phyloP scores from a whole-genome alignment of 371 early-diverging fungal species.

The Saksenaea oblongispora region DNA sequence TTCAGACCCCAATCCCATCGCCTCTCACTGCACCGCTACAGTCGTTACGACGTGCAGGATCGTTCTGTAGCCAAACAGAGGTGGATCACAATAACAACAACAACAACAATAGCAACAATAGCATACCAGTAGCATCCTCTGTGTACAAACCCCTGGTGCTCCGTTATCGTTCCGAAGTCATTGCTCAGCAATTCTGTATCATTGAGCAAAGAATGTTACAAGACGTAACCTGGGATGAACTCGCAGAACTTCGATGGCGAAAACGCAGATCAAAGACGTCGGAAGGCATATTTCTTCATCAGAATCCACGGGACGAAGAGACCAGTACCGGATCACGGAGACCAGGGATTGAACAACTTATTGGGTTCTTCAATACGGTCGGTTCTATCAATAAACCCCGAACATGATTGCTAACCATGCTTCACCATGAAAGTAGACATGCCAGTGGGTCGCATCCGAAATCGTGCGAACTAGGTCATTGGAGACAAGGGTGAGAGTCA shows the following conservation, averaged over 20 bases:
- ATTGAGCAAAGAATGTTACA: constrained; percentile 57
- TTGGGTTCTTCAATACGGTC: constrained; percentile 47
- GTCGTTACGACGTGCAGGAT: background rate
- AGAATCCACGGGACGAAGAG: background rate
- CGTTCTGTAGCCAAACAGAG: background rate
- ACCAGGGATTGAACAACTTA: constrained; percentile 35
- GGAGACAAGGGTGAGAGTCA: constrained; percentile 36
- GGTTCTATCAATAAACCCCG: background rate
- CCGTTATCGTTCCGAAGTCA: constrained; percentile 41
- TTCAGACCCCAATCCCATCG: background rate
- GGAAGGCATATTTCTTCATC: constrained; percentile 11
- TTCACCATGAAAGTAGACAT: constrained; percentile 22
- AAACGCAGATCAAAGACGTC: constrained; percentile 23
- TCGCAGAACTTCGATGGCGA: constrained; percentile 54
- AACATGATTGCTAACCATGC: background rate
- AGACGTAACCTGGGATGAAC: constrained; percentile 58
- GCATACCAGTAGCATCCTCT: background rate
- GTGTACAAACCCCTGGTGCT: constrained; percentile 42
- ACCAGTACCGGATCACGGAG: constrained; percentile 1
- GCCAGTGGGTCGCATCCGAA: constrained; percentile 55
- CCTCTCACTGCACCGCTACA: background rate
- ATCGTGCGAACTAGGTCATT: constrained; percentile 34
- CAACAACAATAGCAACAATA: too few relatives aligned
- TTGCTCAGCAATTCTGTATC: constrained; percentile 56
- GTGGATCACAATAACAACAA: background rate